These are phyloP conservation scores for Zychaea mexicana DNA, from an alignment of 371 early-diverging fungal species.

Conservation along the genomic window DNA sequence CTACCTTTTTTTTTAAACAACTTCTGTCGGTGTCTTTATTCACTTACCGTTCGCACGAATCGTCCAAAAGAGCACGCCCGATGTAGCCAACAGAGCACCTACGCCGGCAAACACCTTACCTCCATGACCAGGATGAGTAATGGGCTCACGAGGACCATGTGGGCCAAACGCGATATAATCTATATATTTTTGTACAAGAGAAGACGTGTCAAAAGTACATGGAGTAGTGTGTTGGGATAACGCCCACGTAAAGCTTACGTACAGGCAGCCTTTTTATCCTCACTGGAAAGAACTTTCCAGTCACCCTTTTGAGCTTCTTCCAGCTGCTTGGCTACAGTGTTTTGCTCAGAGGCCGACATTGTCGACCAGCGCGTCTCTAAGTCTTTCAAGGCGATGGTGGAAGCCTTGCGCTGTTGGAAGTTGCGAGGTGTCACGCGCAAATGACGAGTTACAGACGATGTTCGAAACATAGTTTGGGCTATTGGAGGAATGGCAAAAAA, in stretches of 20 bases:
- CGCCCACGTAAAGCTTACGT: too few species aligned
- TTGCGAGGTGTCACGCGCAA: conserved; percentile 7
- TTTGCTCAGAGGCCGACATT: conserved; percentile 84
- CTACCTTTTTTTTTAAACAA: conserved; percentile 1
- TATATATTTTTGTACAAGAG: conserved; percentile 3
- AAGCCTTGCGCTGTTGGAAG: conserved; percentile 49
- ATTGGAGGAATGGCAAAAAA: too few species aligned
- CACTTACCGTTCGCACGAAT: conserved; percentile 62
- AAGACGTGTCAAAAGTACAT: background rate
- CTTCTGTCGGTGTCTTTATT: too few species aligned
- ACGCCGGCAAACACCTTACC: conserved; percentile 78
- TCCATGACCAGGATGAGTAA: conserved; percentile 72
- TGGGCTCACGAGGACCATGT: conserved; percentile 88
- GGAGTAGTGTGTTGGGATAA: too few species aligned
- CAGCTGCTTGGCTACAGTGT: conserved; percentile 78
- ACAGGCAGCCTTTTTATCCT: conserved; percentile 94
- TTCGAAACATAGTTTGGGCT: background rate
- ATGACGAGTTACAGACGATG: background rate
- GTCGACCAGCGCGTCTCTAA: conserved; percentile 83
- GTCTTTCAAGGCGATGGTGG: conserved; percentile 67
- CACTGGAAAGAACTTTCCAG: conserved; percentile 89
- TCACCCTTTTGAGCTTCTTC: conserved; percentile 89
- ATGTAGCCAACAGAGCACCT: conserved; percentile 57
- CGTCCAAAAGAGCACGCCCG: conserved; percentile 65
- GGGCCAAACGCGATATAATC: conserved; percentile 94